Base-by-base conservation (phyloP, 306 rosid genomes). In the Vigna radiata region DNA sequence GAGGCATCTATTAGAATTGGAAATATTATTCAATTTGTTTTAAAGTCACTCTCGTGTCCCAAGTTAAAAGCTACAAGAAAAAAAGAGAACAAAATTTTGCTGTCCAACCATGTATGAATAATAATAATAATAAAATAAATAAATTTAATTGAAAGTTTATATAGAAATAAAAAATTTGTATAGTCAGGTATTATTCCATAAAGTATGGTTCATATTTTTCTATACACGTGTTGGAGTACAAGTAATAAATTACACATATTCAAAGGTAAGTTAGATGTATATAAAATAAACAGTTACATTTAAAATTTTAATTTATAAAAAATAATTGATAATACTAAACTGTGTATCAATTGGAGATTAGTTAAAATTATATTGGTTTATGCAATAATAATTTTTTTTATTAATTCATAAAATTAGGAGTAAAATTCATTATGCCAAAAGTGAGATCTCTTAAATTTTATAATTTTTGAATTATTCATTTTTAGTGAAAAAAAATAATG, bases 1-100 rank as follows among this genome's bases (percentile, higher is more conserved):
- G 4, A 11, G 66, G 75, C 19, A 67, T 76, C 64, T 9, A 23
- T 29, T 55, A 58, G 33, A 29, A 46, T 68, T 69, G 52, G 31
- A 33, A 46, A 46, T 70, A 49, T 76, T 27, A 49, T 76, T 27
- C 19, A 69, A 29, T 49, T 76, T 76, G 52, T 72, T 66, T 76
- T 68, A 27, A 75, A 46, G 15, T 10, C 66, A 59, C 12, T 50
- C 19, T n/a, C 48, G 61, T 11, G 21, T 68, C 16, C n/a, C 33
- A 43, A 62, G 7, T 31, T 33, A 6, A 46, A 59, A 46, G 19
- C 6, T 54, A 67, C 9, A 7, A 19, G 76, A 54, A 36, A 27
- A 54, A 36, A 27, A 46, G 31, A 27, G 36, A 50, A 21, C 67
- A 54, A 41, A 43, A 43, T n/a, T 54, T 68, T 46, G 56, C 60